These are phyloP conservation scores for Gossypium raimondii DNA, from an alignment of 345 rosid genomes.

Conservation along the genomic window DNA sequence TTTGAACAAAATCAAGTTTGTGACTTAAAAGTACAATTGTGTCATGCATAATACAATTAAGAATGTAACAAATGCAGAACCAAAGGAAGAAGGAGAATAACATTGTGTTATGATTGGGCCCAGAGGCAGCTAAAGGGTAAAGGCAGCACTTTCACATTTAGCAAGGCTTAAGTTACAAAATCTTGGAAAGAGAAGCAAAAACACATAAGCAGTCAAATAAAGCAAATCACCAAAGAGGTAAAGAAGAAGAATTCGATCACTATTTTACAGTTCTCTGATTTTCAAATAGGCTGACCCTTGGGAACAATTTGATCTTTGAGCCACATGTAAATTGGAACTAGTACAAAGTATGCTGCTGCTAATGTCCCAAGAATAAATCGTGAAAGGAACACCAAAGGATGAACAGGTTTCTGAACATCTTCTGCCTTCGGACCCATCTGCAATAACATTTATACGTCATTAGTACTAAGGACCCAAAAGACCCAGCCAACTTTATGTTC, in stretches of 20 bases:
- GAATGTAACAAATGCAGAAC: neutral
- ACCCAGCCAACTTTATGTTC: neutral
- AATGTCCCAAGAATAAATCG: constrained; percentile 68
- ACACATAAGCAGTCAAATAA: neutral
- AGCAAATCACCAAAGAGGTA: neutral
- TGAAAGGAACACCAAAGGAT: constrained; percentile 56
- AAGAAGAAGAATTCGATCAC: neutral
- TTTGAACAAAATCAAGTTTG: too few species aligned
- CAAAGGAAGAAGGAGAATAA: too few species aligned
- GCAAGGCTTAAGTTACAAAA: neutral
- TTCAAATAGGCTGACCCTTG: constrained; percentile 65
- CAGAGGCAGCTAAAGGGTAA: neutral
- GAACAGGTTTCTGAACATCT: constrained; percentile 71
- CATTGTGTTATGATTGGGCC: too few species aligned
- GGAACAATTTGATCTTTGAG: constrained; percentile 84
- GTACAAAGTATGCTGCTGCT: constrained; percentile 73
- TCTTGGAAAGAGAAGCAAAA: neutral
- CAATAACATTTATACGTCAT: neutral
- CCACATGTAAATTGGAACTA: constrained; percentile 97
- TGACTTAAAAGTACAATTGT: too few species aligned
- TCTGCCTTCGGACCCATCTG: constrained; percentile 95
- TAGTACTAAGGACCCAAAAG: constrained; percentile 1
- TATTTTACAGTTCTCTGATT: neutral
- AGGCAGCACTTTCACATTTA: neutral
- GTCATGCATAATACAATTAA: too few species aligned